Base-by-base conservation (phyloP, 1,284 basidiomycete genomes). In the Tilletia caries region DNA sequence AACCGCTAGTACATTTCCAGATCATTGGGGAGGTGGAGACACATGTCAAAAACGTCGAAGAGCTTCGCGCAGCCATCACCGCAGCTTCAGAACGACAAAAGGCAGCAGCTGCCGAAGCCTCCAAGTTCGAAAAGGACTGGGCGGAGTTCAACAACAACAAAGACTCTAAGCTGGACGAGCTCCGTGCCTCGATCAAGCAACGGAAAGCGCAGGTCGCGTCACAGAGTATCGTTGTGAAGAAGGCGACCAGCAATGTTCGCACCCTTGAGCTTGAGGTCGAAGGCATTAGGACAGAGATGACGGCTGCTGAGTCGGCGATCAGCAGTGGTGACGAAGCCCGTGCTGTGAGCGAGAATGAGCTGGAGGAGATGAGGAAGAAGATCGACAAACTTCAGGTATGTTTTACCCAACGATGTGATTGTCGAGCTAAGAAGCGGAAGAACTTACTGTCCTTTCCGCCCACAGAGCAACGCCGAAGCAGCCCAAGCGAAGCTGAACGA, bases 141-240 rank as follows among this genome's bases (percentile, higher is more conserved):
- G 89, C 89, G 67, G 96, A 98, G 86, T 97, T 98, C 86, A 95
- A 96, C 86, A 91, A 93, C 83, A 95, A 99, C 86, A 96, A 97
- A 84, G 95, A 97, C 69, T 92, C 92, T 64, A 98, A 98, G 85
- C 91, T 95, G 68, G 91, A 91, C 50, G 91, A 98, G 83, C 89
- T 98, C 77, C 81, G 92, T 91, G 88, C 87, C 27, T 89, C 90
- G 70, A 93, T 97, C 73, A 87, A 87, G 18, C 89, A 88, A 80
- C 91, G 92, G 84, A 96, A 95, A 84, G 86, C 88, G 20, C 88
- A 88, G 5, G 85, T 95, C 12, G 90, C 91, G 80, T 92, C 93
- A 84, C 90, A 93, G 81, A 87, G 89, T 1, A 89, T 90, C 0
- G 86, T 87, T 32, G 89, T 98, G 75, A 98, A 97, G 86, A 88